Percentiles rank a stretch among this genome's conserved stretches.
These are phyloP conservation scores for Iris pallida DNA, from an alignment of 116 monocot species.

Conservation along the genomic window DNA sequence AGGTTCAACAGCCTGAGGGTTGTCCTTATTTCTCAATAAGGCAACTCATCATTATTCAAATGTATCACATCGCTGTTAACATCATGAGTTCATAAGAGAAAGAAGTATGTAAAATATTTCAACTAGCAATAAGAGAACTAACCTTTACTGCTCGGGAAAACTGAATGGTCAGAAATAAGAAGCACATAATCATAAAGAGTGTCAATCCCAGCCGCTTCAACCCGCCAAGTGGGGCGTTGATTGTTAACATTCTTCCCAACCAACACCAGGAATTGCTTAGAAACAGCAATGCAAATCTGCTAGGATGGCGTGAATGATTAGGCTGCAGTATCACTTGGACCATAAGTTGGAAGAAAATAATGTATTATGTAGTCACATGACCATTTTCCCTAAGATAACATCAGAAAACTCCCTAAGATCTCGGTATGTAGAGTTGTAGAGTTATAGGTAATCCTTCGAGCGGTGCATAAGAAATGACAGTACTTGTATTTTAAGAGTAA, in stretches of 20 bases:
- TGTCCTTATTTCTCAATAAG: not conserved
- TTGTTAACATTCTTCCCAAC: conserved; percentile 35
- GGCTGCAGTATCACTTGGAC: too few species aligned
- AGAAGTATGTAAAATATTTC: too few species aligned
- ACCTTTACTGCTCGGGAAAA: too few species aligned
- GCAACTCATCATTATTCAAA: not conserved
- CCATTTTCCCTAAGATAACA: not conserved
- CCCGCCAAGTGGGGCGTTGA: conserved; percentile 56
- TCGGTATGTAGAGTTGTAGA: not conserved
- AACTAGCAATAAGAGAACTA: too few species aligned
- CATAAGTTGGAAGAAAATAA: too few species aligned
- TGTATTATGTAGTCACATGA: too few species aligned
- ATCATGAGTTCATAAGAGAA: too few species aligned
- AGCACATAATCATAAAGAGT: conserved; percentile 30
- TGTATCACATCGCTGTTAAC: not conserved
- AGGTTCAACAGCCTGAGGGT: not conserved
- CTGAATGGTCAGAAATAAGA: too few species aligned
- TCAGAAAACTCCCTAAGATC: not conserved
- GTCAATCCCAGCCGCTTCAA: conserved; percentile 56
- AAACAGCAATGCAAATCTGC: conserved; percentile 45
- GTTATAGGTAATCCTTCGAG: too few species aligned
- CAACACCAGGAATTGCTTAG: conserved; percentile 43
- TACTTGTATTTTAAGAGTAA: too few species aligned
- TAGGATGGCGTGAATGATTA: too few species aligned
- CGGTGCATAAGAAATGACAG: too few species aligned